Conservation (phyloP, 2,329 filamentous ascomycete species). For the Fusarium brevicatenulatum region DNA sequence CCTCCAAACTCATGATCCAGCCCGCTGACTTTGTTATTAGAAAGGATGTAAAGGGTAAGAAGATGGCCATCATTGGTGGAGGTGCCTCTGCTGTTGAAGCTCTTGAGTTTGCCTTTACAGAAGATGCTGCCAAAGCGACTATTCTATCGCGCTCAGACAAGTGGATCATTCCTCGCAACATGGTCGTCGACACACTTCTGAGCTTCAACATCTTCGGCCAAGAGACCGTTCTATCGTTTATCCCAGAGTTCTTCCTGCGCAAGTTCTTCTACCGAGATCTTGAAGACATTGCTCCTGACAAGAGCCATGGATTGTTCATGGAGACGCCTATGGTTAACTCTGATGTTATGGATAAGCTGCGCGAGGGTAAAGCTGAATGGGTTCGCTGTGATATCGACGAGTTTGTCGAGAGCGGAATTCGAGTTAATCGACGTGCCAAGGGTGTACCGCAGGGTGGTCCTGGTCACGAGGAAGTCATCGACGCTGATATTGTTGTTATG, state of each 20-base stretch:
- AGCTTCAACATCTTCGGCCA: constrained; percentile 82
- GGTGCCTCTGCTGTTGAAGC: constrained; percentile 86
- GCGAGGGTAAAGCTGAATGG: constrained; percentile 78
- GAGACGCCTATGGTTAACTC: constrained; percentile 90
- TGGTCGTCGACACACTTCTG: constrained; percentile 77
- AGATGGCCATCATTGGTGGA: constrained; percentile 79
- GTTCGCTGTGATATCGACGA: constrained; percentile 80
- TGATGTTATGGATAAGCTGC: constrained; percentile 80
- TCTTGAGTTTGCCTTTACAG: constrained; percentile 78
- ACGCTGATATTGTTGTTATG: constrained; percentile 82
- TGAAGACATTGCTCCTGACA: constrained; percentile 75
- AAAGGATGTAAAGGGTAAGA: constrained; percentile 77
- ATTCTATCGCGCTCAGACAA: constrained; percentile 83
- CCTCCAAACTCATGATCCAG: fast-evolving
- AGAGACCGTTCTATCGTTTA: constrained; percentile 78
- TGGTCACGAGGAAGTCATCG: constrained; percentile 71
- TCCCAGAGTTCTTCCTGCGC: constrained; percentile 79
- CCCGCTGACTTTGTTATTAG: constrained; percentile 50
- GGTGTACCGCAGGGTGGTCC: constrained; percentile 82
- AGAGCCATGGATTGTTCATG: constrained; percentile 74
- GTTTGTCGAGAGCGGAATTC: constrained; percentile 71
- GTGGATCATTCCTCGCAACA: constrained; percentile 87
- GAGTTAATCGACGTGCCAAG: constrained; percentile 75
- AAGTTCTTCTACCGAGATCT: constrained; percentile 87
- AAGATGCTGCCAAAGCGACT: constrained; percentile 73